Percentiles rank a stretch among this genome's conserved stretches.
Evolutionary conservation across 225 moss, liverwort and hornwort genomes (phyloP).

Genomic region (Climacium dendroides): DNA sequence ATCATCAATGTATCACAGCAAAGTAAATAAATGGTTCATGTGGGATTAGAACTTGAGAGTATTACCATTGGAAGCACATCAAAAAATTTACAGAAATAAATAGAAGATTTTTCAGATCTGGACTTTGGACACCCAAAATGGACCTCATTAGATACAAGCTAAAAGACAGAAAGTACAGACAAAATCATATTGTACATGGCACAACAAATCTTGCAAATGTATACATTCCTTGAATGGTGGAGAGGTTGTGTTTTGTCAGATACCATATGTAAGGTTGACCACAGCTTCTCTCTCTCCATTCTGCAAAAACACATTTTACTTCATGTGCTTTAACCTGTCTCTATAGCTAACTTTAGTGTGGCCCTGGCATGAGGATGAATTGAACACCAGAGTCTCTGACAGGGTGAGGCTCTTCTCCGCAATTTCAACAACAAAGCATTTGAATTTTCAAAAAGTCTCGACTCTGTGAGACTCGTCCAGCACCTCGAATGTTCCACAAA

Average conservation of each 20-base stretch:
- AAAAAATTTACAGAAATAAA: background rate
- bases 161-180: background rate
- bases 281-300: background rate
- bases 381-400: background rate
- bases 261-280: background rate
- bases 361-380: background rate
- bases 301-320: background rate
- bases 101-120: background rate
- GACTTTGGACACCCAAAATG: background rate
- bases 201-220: background rate
- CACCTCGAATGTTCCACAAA: background rate
- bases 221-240: background rate
- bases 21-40: background rate
- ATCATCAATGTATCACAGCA: background rate
- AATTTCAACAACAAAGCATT: background rate
- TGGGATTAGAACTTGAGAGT: background rate
- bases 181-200: background rate
- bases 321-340: background rate
- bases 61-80: background rate
- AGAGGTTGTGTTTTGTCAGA: background rate
- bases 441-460: background rate
- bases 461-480: background rate
- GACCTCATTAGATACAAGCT: no score
- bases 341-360: background rate
- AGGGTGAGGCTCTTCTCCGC: background rate